Conservation (phyloP, 768 basidiomycete genomes). For the Tricholoma bakamatsutake region DNA sequence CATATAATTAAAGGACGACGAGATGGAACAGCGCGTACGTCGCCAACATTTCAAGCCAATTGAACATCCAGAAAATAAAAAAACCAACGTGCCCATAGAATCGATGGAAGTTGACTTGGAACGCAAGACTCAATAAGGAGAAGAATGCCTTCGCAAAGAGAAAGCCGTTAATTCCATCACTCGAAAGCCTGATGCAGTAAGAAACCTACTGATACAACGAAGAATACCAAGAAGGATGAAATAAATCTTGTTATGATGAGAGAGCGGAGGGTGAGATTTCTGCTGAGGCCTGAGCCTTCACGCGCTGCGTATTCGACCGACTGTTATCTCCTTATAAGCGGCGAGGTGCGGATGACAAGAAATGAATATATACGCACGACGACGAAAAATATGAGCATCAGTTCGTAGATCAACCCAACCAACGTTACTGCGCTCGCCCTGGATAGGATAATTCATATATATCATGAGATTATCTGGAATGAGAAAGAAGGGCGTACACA, state of each 20-base stretch:
- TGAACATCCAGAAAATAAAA: slow-evolving; percentile 63
- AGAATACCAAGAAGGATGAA: slow-evolving; percentile 26
- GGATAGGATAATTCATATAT: background rate
- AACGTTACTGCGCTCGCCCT: slow-evolving; percentile 51
- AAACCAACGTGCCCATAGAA: slow-evolving; percentile 48
- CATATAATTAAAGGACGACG: background rate
- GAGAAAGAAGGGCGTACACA: slow-evolving; percentile 36
- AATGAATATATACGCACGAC: slow-evolving; percentile 24
- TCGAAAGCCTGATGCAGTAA: background rate
- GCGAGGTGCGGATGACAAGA: background rate
- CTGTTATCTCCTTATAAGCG: slow-evolving; percentile 11
- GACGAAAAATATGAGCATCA: slow-evolving; percentile 38
- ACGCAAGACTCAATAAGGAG: slow-evolving; percentile 51
- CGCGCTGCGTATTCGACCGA: slow-evolving; percentile 27
- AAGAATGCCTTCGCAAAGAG: slow-evolving; percentile 42
- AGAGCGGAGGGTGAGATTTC: slow-evolving; percentile 21
- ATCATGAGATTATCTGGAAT: background rate
- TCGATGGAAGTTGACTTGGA: slow-evolving; percentile 49
- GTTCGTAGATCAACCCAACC: slow-evolving; percentile 51
- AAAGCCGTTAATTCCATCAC: background rate
- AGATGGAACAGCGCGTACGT: slow-evolving; percentile 29
- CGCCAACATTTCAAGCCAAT: slow-evolving; percentile 50
- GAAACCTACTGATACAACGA: slow-evolving; percentile 31
- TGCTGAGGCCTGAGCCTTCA: slow-evolving; percentile 23
- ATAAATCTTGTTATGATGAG: slow-evolving; percentile 26